phyloP scores from a whole-genome alignment of 208 protist genomes.

The Crithidia brevicula region DNA sequence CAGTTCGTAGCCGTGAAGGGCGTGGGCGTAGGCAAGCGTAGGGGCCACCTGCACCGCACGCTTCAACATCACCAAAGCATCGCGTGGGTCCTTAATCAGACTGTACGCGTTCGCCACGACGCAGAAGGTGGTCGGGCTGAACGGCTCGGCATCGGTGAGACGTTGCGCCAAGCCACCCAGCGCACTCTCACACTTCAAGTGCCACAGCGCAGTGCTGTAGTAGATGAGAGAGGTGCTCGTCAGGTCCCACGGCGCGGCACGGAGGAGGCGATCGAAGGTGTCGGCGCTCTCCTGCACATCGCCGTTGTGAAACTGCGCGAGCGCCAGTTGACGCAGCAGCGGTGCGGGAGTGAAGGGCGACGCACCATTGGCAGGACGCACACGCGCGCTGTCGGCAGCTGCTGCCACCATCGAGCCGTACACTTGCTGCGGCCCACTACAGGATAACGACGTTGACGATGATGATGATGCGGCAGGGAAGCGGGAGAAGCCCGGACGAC shows the following conservation, averaged over 20 bases:
- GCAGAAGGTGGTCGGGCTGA: constrained; percentile 88
- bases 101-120: constrained; percentile 96
- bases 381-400: neutral
- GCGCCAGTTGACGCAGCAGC: constrained; percentile 55
- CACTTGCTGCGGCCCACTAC: no score
- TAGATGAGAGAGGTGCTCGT: constrained; percentile 70
- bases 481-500: no score
- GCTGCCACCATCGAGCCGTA: no score
- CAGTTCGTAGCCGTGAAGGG: constrained; percentile 95
- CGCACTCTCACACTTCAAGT: constrained; percentile 82
- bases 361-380: constrained; percentile 1
- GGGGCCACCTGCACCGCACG: constrained; percentile 90
- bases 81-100: constrained; percentile 94
- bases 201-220: constrained; percentile 97
- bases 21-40: constrained; percentile 93
- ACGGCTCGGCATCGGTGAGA: constrained; percentile 87
- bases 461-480: no score
- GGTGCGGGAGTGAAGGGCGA: constrained; percentile 38
- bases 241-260: constrained; percentile 61
- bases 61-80: constrained; percentile 94
- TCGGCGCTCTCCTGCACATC: constrained; percentile 61
- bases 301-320: constrained; percentile 79
- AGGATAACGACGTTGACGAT: no score
- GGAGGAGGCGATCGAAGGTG: constrained; percentile 54
- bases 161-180: constrained; percentile 90